Conservation (phyloP, 768 basidiomycete species). For the Lactifluus echinatus region DNA sequence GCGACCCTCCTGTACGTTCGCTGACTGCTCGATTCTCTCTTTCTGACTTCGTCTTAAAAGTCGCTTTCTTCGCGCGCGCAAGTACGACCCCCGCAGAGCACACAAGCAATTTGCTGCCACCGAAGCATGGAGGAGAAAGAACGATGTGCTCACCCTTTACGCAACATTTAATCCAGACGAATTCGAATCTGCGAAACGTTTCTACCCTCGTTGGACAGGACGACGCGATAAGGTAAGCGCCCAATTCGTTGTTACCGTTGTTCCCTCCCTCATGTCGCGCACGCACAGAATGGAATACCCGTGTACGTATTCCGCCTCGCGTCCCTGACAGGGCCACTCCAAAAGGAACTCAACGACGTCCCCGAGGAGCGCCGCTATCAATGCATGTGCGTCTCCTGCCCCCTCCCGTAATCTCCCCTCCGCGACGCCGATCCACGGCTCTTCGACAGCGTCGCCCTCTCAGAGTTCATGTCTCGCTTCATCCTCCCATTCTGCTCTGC, state of each 20-base stretch:
- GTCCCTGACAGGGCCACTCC: constrained; percentile 43
- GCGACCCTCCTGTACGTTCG: constrained; percentile 51
- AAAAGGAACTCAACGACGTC: constrained; percentile 52
- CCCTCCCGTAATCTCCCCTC: not conserved
- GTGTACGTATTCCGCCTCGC: constrained; percentile 69
- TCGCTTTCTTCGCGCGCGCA: constrained; percentile 76
- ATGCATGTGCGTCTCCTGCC: constrained; percentile 48
- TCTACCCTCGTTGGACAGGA: constrained; percentile 80
- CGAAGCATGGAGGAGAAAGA: constrained; percentile 57
- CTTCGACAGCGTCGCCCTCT: constrained; percentile 45
- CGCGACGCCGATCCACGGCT: not conserved
- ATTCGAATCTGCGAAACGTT: constrained; percentile 47
- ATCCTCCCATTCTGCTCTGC: constrained; percentile 53
- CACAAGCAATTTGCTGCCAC: constrained; percentile 61
- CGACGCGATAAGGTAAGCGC: constrained; percentile 56
- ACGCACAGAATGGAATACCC: constrained; percentile 55
- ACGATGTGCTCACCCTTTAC: constrained; percentile 57
- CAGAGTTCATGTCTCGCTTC: constrained; percentile 61
- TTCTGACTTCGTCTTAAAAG: constrained; percentile 30
- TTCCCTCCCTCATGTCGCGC: not conserved
- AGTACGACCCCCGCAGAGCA: constrained; percentile 53
- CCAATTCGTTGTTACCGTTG: not conserved
- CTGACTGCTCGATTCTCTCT: not conserved
- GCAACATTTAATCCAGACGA: constrained; percentile 49
- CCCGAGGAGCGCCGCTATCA: constrained; percentile 50